These are phyloP conservation scores for Knufia petricola DNA, from an alignment of 2,329 filamentous ascomycete genomes.

Conservation along the genomic window DNA sequence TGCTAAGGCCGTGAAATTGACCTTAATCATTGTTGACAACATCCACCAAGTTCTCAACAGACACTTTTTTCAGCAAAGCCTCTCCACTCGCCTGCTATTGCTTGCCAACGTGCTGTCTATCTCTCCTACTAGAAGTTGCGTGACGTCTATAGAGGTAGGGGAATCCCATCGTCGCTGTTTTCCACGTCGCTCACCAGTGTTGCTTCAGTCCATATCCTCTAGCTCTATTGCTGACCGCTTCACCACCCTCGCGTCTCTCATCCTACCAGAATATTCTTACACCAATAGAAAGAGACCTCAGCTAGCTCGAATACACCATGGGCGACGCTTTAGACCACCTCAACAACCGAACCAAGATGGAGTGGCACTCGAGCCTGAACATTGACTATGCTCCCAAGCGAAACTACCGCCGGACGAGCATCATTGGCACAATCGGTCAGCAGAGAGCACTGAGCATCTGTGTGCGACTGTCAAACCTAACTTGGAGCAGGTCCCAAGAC, in stretches of 20 bases:
- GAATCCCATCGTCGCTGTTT: too few species aligned
- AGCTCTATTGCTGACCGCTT: constrained; percentile 9
- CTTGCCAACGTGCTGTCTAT: constrained; percentile 2
- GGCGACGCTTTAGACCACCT: constrained; percentile 78
- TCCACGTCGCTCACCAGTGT: background rate
- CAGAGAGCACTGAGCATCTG: constrained; percentile 7
- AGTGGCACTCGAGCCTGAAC: constrained; percentile 70
- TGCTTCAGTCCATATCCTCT: background rate
- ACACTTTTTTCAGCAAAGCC: constrained; percentile 2
- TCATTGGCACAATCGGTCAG: constrained; percentile 92
- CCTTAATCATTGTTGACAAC: background rate
- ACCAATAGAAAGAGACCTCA: background rate
- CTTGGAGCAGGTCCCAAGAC: constrained; percentile 69
- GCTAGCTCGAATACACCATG: constrained; percentile 33
- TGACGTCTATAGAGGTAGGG: background rate
- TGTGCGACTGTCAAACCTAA: background rate
- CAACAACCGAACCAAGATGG: constrained; percentile 60
- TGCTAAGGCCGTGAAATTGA: too few species aligned
- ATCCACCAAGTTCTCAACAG: background rate
- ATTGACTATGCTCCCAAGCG: constrained; percentile 77
- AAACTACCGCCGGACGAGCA: constrained; percentile 92
- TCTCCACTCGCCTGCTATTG: constrained; percentile 3
- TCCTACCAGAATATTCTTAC: background rate
- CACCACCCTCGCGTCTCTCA: background rate
- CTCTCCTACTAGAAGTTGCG: background rate